phyloP scores from a whole-genome alignment of 495 filamentous ascomycete genomes.

The Talaromyces proteolyticus region DNA sequence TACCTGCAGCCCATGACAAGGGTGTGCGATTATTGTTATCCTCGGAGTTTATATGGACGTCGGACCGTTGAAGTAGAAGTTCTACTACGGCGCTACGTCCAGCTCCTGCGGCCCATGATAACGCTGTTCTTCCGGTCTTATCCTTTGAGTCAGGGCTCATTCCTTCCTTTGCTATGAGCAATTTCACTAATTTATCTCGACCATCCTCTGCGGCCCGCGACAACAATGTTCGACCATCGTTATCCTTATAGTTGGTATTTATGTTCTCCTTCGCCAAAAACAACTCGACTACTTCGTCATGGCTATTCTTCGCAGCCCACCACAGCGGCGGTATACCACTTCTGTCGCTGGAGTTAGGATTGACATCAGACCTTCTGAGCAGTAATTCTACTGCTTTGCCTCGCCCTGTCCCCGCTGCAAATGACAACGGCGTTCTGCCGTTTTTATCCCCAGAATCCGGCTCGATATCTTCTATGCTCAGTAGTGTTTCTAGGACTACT shows the following conservation, averaged over 20 bases:
- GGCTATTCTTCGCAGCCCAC: constrained; percentile 12
- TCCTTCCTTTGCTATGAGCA: constrained; percentile 8
- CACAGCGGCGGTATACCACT: constrained; percentile 12
- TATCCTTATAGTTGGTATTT: constrained; percentile 14
- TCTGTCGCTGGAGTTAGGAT: constrained; percentile 12
- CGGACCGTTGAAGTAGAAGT: constrained; percentile 11
- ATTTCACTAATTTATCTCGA: constrained; percentile 10
- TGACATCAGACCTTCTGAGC: constrained; percentile 14
- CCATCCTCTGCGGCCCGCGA: constrained; percentile 17
- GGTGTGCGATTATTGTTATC: constrained; percentile 8
- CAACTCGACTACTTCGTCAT: constrained; percentile 14
- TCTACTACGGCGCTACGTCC: constrained; percentile 15
- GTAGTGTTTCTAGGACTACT: constrained; percentile 8
- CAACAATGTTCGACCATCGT: constrained; percentile 12
- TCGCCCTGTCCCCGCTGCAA: constrained; percentile 22
- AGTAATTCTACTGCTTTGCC: constrained; percentile 25
- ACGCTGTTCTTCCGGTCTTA: constrained; percentile 7
- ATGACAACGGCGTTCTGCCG: constrained; percentile 13
- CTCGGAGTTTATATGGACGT: constrained; percentile 6
- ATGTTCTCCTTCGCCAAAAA: constrained; percentile 9
- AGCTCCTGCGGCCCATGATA: constrained; percentile 13
- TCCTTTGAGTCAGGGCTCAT: constrained; percentile 7
- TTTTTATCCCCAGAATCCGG: constrained; percentile 12
- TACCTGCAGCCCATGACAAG: constrained; percentile 7
- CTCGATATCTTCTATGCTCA: constrained; percentile 9